Evolutionary conservation across 1,284 basidiomycete species (phyloP), one percentile per base, ranked within the genome.

Genomic region (Exobasidium cylindrosporum): DNA sequence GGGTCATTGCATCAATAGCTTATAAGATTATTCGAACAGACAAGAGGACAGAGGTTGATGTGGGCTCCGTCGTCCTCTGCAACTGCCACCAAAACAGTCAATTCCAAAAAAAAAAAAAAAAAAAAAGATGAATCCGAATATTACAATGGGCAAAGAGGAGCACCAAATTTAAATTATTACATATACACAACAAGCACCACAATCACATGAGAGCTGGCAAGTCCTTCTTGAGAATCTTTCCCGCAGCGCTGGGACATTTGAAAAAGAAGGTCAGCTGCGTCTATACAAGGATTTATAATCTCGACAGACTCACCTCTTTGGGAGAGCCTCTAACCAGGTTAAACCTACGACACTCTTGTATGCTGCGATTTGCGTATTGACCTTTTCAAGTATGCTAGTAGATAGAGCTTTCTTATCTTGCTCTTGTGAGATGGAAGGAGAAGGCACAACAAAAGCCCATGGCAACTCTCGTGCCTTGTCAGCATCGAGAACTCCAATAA

Each of bases 201-300:
- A n/a, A n/a, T n/a, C n/a, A n/a, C n/a, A n/a, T n/a, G n/a, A n/a
- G n/a, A n/a, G n/a, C n/a, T n/a, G n/a, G n/a, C n/a, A 79, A 64
- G 53, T 78, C 71, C 50, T 72, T 67, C 60, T 77, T 77, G 14
- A 79, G 60, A 10, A 79, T 64, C 63, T 79, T 79, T 29, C 77
- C 77, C 4, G 75, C 65, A 3, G 66, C 66, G 30, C 62, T 69
- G 61, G n/a, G n/a, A n/a, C 24, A n/a, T 7, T n/a, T n/a, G n/a
- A n/a, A n/a, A n/a, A n/a, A n/a, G n/a, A n/a, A n/a, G n/a, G n/a
- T n/a, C n/a, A n/a, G n/a, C n/a, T n/a, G n/a, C n/a, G n/a, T n/a
- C n/a, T n/a, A n/a, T n/a, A n/a, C 30, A 24, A 21, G 29, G n/a
- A 24, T 43, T 13, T n/a, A 17, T 31, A 53, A 31, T 35, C 14